Evolutionary conservation across 2,329 filamentous ascomycete species (phyloP), one percentile per base, ranked within the genome.

Genomic region (Elsinoe necatrix): DNA sequence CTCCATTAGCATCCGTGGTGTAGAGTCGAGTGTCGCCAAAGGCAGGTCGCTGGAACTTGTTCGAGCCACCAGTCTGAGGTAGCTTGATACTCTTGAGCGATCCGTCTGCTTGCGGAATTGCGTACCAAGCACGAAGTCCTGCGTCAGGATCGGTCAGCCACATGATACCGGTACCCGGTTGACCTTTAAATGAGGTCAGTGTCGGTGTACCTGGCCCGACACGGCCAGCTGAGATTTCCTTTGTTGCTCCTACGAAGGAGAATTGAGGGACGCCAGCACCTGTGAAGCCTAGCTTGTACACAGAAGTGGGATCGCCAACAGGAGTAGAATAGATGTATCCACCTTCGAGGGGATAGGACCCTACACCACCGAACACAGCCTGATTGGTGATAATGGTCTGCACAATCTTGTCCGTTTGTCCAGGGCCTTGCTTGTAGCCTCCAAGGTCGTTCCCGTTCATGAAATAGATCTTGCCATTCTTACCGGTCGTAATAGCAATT

Each of bases 21-120:
- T 67, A 77, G 59, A 66, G 68, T 63, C 65, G 71, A 56, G 65
- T 74, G 67, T 69, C 71, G 62, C 65, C 74, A 67, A 72, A 77
- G 57, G 65, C 69, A 35, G 67, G 72, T 47, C 68, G 67, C 55
- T 65, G 67, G 57, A 70, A 75, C 57, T 73, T 73, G 43, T 69
- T 69, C 14, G 70, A 61, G 4, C 72, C 70, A 12, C 70, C 69
- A 1, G 71, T 68, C 14, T 66, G 66, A 2, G 72, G 70, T 2
- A 74, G 43, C 4, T 63, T 60, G 58, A 75, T 69, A 23, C 68
- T 62, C 12, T 64, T 62, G 34, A 73, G 61, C 1, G 66, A 61
- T 1, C 69, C 69, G 60, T 72, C 68, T 20, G 67, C 63, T 39
- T 56, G 42, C 0, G 73, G 73, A 4, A 75, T 69, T 7, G 73